These are phyloP conservation scores for Lecanicillium sp. DNA, from an alignment of 2,329 filamentous ascomycete species.

Conservation along the genomic window DNA sequence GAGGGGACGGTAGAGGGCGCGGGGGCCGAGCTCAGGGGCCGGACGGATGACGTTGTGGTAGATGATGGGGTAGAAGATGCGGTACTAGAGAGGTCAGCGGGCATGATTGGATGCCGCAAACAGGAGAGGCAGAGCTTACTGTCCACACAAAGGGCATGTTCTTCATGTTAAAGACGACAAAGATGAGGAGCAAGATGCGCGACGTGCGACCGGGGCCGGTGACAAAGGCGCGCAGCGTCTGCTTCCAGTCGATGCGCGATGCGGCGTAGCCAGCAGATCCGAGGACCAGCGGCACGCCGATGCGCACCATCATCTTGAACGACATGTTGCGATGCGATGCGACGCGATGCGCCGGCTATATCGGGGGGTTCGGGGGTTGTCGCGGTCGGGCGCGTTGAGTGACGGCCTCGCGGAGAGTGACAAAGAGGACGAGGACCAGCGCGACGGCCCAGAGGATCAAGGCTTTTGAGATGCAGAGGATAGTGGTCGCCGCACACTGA, in stretches of 20 bases:
- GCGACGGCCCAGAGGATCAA: conserved; percentile 38
- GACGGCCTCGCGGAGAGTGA: conserved; percentile 8
- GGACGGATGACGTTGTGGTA: conserved; percentile 47
- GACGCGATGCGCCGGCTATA: conserved; percentile 1
- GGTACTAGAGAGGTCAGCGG: conserved; percentile 38
- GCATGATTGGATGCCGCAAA: conserved; percentile 2
- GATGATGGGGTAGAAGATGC: conserved; percentile 52
- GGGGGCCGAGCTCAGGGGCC: conserved; percentile 44
- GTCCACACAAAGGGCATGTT: conserved; percentile 71
- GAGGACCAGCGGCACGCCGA: conserved; percentile 36
- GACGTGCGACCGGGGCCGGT: conserved; percentile 49
- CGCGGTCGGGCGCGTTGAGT: conserved; percentile 8
- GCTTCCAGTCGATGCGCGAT: conserved; percentile 38
- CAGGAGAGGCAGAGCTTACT: conserved; percentile 37
- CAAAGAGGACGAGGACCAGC: conserved; percentile 19
- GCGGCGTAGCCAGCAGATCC: conserved; percentile 42
- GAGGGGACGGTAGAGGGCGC: conserved; percentile 66
- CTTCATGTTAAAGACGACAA: conserved; percentile 64
- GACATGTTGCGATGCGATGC: conserved; percentile 25
- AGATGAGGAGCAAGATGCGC: conserved; percentile 46
- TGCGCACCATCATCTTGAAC: conserved; percentile 29
- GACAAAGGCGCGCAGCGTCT: conserved; percentile 37
- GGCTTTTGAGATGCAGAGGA: conserved; percentile 35
- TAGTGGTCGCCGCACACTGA: conserved; percentile 31
- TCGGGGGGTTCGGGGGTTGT: neutral